Evolutionary conservation across 2,329 filamentous ascomycete species (phyloP), one percentile per base, ranked within the genome.

Genomic region (Xylaria sp.): DNA sequence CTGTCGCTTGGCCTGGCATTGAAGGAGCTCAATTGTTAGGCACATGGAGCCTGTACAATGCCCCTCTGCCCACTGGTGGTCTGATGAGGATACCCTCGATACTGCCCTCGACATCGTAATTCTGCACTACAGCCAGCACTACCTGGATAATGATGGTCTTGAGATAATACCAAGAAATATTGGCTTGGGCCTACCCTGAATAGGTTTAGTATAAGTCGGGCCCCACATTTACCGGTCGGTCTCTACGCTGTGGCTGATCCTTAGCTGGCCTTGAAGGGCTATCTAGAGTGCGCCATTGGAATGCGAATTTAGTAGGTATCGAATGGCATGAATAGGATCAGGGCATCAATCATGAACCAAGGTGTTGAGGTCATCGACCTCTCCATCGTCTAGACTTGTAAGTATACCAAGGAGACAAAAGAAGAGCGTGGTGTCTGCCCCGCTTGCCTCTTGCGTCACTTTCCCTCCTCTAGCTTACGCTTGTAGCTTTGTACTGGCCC

Each of bases 331-430:
- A 55, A 46, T 57, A 10, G 10, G 51, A 66, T 51, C 5, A 33
- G 7, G 18, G 9, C 43, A 39, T 51, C 4, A 48, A 56, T 52
- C 12, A 31, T 28, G 28, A 28, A 28, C 3, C 28, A 28, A 28
- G 41, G 52, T 64, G 33, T 36, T 67, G 55, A 67, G 68, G 68
- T 67, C 67, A 67, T 70, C 57, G 57, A 57, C 39, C 41, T 31
- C 49, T 5, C 15, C 39, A n/a, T 54, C 28, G 28, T 36, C 12
- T 52, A 52, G 20, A 28, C 48, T 41, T 51, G 18, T 23, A 13
- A 46, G 9, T 20, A 2, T 23, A 43, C 20, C 36, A 58, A 46
- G n/a, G 20, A 28, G 20, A n/a, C 23, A 23, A 46, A 43, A 41
- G 39, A 46, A 43, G 39, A 46, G 23, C 13, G 28, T 20, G 28